These are phyloP conservation scores for Fragaria vesca DNA, from an alignment of 306 rosid species.

Conservation along the genomic window DNA sequence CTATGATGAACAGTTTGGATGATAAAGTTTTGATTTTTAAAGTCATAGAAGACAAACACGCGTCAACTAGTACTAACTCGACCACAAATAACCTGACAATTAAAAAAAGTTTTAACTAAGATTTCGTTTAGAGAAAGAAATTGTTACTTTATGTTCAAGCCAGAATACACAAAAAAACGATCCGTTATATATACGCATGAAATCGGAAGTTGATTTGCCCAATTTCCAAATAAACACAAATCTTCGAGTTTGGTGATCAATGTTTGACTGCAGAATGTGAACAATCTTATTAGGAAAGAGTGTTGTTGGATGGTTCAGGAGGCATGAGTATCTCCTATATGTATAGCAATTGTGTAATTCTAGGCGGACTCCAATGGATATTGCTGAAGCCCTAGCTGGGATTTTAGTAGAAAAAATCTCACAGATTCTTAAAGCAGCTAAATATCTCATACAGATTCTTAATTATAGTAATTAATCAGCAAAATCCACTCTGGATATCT, in stretches of 20 bases:
- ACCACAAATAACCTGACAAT: background rate
- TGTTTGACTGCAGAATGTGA: background rate
- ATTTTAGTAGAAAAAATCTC: slow-evolving; percentile 36
- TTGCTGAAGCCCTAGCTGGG: slow-evolving; percentile 28
- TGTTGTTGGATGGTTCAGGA: slow-evolving; percentile 8
- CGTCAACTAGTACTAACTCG: too few relatives aligned
- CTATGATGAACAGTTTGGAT: background rate
- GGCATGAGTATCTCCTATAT: slow-evolving; percentile 33
- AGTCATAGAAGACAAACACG: background rate
- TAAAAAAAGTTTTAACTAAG: too few relatives aligned
- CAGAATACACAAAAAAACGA: background rate
- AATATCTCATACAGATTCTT: slow-evolving; percentile 3
- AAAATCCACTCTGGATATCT: background rate
- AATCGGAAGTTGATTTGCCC: background rate
- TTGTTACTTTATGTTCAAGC: too few relatives aligned
- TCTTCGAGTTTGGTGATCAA: background rate
- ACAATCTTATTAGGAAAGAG: background rate
- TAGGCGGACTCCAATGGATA: slow-evolving; percentile 40
- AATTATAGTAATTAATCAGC: background rate
- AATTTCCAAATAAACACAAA: background rate
- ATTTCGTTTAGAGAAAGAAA: too few relatives aligned
- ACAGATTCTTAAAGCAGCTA: slow-evolving; percentile 15
- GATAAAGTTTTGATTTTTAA: background rate
- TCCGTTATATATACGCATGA: background rate
- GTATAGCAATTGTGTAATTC: slow-evolving; percentile 41